These are phyloP conservation scores for Ophiostoma novo-ulmi DNA, from an alignment of 2,329 filamentous ascomycete genomes.

Conservation along the genomic window DNA sequence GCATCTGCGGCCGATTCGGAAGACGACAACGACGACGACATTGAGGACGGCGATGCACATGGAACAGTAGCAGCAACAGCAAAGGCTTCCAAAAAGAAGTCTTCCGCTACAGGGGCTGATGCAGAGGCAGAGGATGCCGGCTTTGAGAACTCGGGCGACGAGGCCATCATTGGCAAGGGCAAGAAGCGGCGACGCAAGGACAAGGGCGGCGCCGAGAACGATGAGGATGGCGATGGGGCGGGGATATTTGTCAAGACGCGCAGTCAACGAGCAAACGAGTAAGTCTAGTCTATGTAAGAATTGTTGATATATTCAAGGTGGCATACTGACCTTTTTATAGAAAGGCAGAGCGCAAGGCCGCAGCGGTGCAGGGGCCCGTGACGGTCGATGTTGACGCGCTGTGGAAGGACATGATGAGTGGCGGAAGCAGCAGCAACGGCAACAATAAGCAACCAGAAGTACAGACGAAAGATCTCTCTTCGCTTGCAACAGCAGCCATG, in stretches of 20 bases:
- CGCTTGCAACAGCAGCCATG: constrained; percentile 21
- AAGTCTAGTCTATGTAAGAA: constrained; percentile 34
- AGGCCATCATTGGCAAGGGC: constrained; percentile 60
- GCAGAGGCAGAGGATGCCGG: constrained; percentile 41
- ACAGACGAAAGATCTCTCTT: constrained; percentile 16
- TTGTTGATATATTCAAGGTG: background rate
- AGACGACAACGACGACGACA: constrained; percentile 40
- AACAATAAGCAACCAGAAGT: background rate
- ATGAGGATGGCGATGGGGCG: constrained; percentile 55
- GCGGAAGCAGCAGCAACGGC: constrained; percentile 31
- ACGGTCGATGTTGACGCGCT: constrained; percentile 68
- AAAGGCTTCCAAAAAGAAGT: background rate
- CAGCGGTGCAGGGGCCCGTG: constrained; percentile 52
- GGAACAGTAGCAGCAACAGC: background rate
- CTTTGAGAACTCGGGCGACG: constrained; percentile 67
- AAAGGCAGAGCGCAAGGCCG: constrained; percentile 53
- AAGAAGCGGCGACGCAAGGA: constrained; percentile 49
- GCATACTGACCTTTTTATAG: constrained; percentile 32
- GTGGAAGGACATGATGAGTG: constrained; percentile 61
- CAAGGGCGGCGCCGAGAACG: constrained; percentile 44
- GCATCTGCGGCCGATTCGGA: constrained; percentile 47
- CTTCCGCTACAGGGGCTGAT: background rate
- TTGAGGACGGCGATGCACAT: constrained; percentile 20
- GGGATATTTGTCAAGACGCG: constrained; percentile 67
- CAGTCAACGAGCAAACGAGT: constrained; percentile 60